phyloP scores from a whole-genome alignment of 2,329 filamentous ascomycete species.

The Apiospora hydei region DNA sequence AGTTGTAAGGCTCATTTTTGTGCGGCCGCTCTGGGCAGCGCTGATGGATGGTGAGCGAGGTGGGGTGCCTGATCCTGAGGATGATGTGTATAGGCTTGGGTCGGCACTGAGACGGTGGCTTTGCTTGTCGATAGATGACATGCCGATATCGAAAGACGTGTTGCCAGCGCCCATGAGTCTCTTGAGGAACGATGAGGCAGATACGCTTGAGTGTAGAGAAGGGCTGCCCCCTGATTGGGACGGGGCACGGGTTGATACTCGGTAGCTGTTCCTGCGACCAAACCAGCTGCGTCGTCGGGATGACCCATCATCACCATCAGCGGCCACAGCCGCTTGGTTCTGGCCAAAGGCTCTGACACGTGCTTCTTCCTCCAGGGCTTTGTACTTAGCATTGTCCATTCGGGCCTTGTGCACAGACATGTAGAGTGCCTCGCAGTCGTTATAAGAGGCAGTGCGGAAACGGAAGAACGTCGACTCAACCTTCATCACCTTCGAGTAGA shows the following conservation, averaged over 20 bases:
- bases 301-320: constrained; percentile 52
- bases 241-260: constrained; percentile 67
- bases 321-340: constrained; percentile 49
- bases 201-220: constrained; percentile 64
- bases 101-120: constrained; percentile 61
- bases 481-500: constrained; percentile 72
- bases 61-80: constrained; percentile 60
- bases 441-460: constrained; percentile 80
- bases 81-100: constrained; percentile 68
- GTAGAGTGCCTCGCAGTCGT: constrained; percentile 85
- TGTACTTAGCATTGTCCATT: constrained; percentile 92
- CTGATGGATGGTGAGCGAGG: constrained; percentile 66
- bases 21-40: constrained; percentile 55
- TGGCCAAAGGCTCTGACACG: constrained; percentile 76
- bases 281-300: constrained; percentile 64
- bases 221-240: constrained; percentile 76
- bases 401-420: constrained; percentile 86
- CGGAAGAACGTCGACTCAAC: constrained; percentile 79
- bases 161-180: constrained; percentile 76
- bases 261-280: constrained; percentile 70
- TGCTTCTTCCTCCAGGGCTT: constrained; percentile 69
- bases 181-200: constrained; percentile 78
- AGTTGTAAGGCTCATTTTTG: constrained; percentile 66
- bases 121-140: constrained; percentile 73
- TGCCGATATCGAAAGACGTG: constrained; percentile 80